Evolutionary conservation across 1,139 yeast genomes (phyloP), one percentile per base, ranked within the genome.

Genomic region (Kodamaea anthophila): DNA sequence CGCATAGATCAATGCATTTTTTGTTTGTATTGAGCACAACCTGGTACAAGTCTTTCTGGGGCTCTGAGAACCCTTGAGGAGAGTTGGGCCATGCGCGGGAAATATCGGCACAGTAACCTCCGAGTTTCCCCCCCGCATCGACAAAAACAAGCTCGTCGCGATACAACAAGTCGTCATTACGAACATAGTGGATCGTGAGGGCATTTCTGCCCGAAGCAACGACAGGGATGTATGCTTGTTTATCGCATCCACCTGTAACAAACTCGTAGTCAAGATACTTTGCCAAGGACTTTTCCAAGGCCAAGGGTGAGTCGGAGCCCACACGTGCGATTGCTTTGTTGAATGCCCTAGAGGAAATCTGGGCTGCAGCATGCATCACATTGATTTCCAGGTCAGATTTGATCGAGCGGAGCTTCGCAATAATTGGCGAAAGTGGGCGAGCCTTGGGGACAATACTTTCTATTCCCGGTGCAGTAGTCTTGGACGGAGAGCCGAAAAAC

Each of bases 21-120:
- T 81, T 82, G 46, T 93, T 86, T 12, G 86, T 93, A 39, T 77
- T 76, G 33, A 93, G 60, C 5, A 91, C 95, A 2, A 91, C 94
- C 44, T 84, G 82, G 51, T 93, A 93, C 19, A 93, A 58, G 39
- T 91, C 98, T 27, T 66, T 69, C 55, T 93, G 98, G 1, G 95
- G 77, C 4, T 62, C 74, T 1, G 82, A 57, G 52, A 91, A 93
- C 30, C 74, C 74, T 1, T 74, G 71, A 1, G 70, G 60, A 20
- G 73, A 70, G 31, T 80, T 82, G 8, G 99, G 98, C 97, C 98
- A 93, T 0, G 97, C 82, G 40, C 98, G 68, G 2, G 97, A 87
- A 27, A 93, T 91, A 54, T 93, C 99, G 1, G 97, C 80, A 49
- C 95, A 81, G 55, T 93, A 93, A 0, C 96, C 96, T 16, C 97